phyloP scores from a whole-genome alignment of 2,329 filamentous ascomycete genomes.

The Ilyonectria mors-panacis region DNA sequence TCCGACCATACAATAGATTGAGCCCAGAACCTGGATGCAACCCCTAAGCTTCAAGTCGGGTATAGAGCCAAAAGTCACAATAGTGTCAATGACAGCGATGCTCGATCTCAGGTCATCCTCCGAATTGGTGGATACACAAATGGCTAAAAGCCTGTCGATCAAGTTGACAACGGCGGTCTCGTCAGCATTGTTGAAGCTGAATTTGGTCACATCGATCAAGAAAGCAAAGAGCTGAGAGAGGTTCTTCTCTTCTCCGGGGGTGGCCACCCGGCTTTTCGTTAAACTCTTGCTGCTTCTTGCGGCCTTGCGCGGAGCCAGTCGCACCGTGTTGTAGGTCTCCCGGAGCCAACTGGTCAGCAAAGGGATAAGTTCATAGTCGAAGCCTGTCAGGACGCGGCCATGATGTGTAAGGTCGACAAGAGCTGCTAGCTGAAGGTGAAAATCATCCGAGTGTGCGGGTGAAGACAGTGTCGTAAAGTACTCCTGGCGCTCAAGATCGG shows the following conservation, averaged over 20 bases:
- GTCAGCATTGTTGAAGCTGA: constrained; percentile 78
- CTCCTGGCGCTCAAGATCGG: constrained; percentile 76
- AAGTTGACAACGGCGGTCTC: constrained; percentile 73
- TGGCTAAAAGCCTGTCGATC: constrained; percentile 73
- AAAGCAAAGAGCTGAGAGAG: constrained; percentile 76
- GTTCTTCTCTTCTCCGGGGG: constrained; percentile 71
- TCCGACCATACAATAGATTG: constrained; percentile 77
- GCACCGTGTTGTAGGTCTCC: constrained; percentile 68
- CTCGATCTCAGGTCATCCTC: constrained; percentile 77
- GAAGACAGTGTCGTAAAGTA: constrained; percentile 75
- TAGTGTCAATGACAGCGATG: constrained; percentile 77
- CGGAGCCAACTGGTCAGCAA: constrained; percentile 74
- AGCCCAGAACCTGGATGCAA: constrained; percentile 80
- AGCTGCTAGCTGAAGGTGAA: constrained; percentile 75
- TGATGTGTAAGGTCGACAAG: constrained; percentile 73
- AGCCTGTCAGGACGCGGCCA: constrained; percentile 75
- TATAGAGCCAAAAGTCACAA: constrained; percentile 81
- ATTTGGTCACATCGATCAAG: constrained; percentile 79
- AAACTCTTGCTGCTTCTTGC: constrained; percentile 54
- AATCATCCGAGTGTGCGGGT: constrained; percentile 72
- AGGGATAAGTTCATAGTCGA: constrained; percentile 77
- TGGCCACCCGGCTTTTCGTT: constrained; percentile 55
- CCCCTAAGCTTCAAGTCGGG: constrained; percentile 73
- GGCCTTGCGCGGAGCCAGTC: constrained; percentile 64
- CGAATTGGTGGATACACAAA: constrained; percentile 77